These are phyloP conservation scores for Geotrichum bryndzae DNA, from an alignment of 1,139 yeast species.

Conservation along the genomic window DNA sequence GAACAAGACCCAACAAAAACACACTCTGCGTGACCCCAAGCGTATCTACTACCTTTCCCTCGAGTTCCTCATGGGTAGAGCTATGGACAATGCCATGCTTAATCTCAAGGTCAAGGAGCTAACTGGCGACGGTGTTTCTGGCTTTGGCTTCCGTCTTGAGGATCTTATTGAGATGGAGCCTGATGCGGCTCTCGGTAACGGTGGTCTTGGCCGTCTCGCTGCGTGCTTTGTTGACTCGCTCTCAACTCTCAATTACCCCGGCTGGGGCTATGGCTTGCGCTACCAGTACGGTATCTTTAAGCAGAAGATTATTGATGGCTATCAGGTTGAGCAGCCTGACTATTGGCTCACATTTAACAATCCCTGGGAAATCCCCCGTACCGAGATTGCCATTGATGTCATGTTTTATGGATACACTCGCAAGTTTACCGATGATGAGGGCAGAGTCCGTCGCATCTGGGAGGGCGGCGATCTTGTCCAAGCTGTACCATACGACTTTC, in stretches of 20 bases:
- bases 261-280: conserved; percentile 95
- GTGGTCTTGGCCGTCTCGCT: conserved; percentile 91
- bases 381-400: conserved; percentile 86
- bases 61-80: conserved; percentile 93
- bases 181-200: conserved; percentile 92
- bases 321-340: conserved; percentile 91
- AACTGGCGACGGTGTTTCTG: conserved; percentile 53
- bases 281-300: conserved; percentile 92
- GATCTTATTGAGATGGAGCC: conserved; percentile 83
- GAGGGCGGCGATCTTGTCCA: conserved; percentile 82
- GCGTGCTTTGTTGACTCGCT: conserved; percentile 91
- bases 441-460: conserved; percentile 61
- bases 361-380: conserved; percentile 89
- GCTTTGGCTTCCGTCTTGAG: conserved; percentile 82
- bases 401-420: conserved; percentile 84
- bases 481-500: conserved; percentile 91
- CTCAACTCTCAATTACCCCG: conserved; percentile 80
- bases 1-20: conserved; percentile 90
- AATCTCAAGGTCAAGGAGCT: conserved; percentile 58
- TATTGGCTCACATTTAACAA: conserved; percentile 84
- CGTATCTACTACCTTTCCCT: conserved; percentile 81
- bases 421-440: conserved; percentile 49
- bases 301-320: conserved; percentile 85
- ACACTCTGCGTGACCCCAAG: conserved; percentile 78
- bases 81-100: conserved; percentile 88